Base-by-base conservation (phyloP, 2,329 filamentous ascomycete species). In the Fusarium piperis region DNA sequence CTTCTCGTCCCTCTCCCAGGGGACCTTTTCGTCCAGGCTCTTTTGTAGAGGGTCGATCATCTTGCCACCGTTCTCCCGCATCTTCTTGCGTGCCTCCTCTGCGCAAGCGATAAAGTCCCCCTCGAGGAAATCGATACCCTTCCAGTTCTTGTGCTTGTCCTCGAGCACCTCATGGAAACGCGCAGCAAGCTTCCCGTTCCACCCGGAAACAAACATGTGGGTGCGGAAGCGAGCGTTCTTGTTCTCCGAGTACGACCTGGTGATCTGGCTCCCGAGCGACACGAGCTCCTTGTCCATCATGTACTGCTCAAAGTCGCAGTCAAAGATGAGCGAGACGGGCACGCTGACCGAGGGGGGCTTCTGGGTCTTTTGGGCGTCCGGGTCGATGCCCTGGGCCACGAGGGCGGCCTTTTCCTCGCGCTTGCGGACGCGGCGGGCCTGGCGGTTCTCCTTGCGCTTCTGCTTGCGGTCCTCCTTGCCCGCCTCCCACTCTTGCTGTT, bases 161-260 rank as follows among this genome's bases (percentile, higher is more conserved):
- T 83, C 83, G 23, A 99, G 83, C 3, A 93, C 87, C 0, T 87
- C 93, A 74, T 97, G 93, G 79, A 97, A 97, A 38, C 96, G 88
- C 77, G 93, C 86, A 78, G 90, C 92, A 78, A 99, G 83, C 67
- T 87, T 86, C 12, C 93, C 93, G 33, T 90, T 88, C 84, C 94
- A 98, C 1, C 92, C 93, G 73, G 92, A 94, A 64, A 98, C 82
- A 62, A 89, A 90, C 51, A 98, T 79, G 81, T 97, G 92, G 9
- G 91, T 85, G 58, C 91, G 88, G 78, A 89, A 95, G 9, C 79
- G 82, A 0, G 92, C 87, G 63, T 88, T 89, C 65, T 88, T 89
- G 81, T 98, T 98, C 77, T 97, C 94, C 20, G 94, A 94, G 82
- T 99, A 99, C 64, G 89, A 92, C 63, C 96, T 87, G 10, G 94